A percentile compares a stretch with the other conserved stretches of the same genome.
Conservation (phyloP, 352 stramenopile genomes). For the Pythium angustatum region DNA sequence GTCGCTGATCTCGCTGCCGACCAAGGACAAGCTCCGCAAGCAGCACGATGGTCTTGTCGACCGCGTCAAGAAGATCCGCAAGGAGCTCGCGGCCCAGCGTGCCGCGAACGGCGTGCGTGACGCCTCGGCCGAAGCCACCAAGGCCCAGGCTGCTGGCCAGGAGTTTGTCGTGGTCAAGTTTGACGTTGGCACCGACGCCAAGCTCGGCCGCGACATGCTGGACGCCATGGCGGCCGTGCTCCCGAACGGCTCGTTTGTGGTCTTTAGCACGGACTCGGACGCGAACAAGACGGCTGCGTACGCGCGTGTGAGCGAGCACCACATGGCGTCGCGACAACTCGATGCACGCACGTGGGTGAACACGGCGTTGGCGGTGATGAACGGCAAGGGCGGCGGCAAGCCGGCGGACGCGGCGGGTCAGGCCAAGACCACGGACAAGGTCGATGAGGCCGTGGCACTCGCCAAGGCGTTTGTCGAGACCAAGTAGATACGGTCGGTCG, state of each 20-base stretch:
- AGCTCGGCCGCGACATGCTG: conserved; percentile 94
- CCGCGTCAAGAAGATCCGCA: conserved; percentile 82
- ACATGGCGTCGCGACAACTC: conserved; percentile 63
- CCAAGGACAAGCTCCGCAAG: conserved; percentile 86
- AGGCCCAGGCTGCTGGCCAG: conserved; percentile 57
- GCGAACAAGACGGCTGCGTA: conserved; percentile 93
- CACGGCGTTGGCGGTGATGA: conserved; percentile 88
- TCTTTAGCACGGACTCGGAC: conserved; percentile 91
- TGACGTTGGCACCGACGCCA: conserved; percentile 93
- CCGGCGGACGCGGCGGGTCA: conserved; percentile 72
- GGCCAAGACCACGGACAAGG: conserved; percentile 74
- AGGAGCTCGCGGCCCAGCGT: conserved; percentile 65
- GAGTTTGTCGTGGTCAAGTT: conserved; percentile 90
- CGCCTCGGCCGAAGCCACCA: conserved; percentile 48
- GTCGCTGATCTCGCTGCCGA: conserved; percentile 89
- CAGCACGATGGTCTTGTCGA: conserved; percentile 74
- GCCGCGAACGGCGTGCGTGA: conserved; percentile 73
- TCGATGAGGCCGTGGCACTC: conserved; percentile 65
- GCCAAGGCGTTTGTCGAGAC: conserved; percentile 61
- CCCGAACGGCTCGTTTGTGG: conserved; percentile 89
- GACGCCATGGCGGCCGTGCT: conserved; percentile 86
- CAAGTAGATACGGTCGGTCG: conserved; percentile 22
- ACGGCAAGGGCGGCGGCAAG: conserved; percentile 96
- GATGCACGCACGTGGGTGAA: conserved; percentile 95
- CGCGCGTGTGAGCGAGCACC: conserved; percentile 89